Base-by-base conservation (phyloP, 805 yeast genomes). In the Gaillardinia entomophila region DNA sequence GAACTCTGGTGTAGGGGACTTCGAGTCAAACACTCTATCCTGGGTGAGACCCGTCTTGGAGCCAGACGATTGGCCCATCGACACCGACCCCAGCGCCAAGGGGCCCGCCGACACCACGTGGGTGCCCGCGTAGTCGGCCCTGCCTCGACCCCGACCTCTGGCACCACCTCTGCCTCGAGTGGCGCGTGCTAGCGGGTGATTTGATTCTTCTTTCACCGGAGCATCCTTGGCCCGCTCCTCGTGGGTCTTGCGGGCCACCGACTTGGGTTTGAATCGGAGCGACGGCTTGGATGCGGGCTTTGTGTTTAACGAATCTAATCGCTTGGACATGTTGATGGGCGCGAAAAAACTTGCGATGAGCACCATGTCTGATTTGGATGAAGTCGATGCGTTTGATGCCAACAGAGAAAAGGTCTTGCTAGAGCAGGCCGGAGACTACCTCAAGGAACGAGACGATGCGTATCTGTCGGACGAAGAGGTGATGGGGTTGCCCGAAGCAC, bases 221-320 rank as follows among this genome's bases (percentile, higher is more conserved):
- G 88, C 89, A 34, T 75, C 73, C 17, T 83, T 78, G 15, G 78
- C 95, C 53, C 96, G 67, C 45, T 87, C 96, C 45, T 84, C 89
- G 45, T 85, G 81, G 8, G 87, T 63, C 52, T 86, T 77, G 57
- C 97, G 68, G 0, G 88, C 88, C 27, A 89, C 95, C 2, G 71
- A 80, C 55, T 89, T 89, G 2, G 97, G 97, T 55, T 79, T 78
- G 60, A 89, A 89, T 55, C 82, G 81, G 38, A 82, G 60, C 2
- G 76, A 66, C 6, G 84, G 73, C 45, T 76, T 75, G 2, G 61
- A 48, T 13, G 42, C 41, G 4, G 36, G 61, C 36, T 55, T 53
- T 12, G 64, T 49, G 37, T 53, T 61, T 43, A 66, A 51, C 16
- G 68, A 62, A 28, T 66, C 72, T 34, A 66, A 56, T 36, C 72